phyloP scores from a whole-genome alignment of 495 filamentous ascomycete species.

The Hyaloscypha variabilis region DNA sequence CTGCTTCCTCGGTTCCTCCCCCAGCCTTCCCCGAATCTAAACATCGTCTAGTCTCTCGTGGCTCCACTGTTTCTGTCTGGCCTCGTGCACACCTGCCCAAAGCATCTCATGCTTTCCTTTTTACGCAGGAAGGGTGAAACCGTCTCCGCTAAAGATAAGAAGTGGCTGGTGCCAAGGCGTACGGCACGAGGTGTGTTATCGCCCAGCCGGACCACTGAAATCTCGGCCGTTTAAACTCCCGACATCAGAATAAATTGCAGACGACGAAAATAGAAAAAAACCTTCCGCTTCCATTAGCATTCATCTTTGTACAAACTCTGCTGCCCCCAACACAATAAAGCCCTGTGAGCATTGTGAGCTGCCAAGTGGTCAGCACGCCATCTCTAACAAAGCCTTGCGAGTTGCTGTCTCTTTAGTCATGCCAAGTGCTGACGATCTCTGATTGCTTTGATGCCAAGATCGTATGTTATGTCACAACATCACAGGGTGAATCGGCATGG shows the following conservation, averaged over 20 bases:
- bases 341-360: neutral
- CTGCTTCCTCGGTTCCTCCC: no score
- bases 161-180: neutral
- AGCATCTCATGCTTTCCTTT: neutral
- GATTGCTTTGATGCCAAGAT: neutral
- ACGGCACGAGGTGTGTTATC: neutral
- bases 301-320: neutral
- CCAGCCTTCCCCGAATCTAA: neutral
- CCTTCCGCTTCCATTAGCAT: neutral
- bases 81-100: neutral
- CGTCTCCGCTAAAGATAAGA: neutral
- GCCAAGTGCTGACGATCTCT: neutral
- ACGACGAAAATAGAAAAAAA: no score
- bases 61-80: neutral
- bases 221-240: neutral
- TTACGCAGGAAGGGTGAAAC: neutral
- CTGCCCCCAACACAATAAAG: neutral
- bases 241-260: neutral
- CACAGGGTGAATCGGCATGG: neutral
- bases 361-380: neutral
- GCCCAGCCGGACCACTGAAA: neutral
- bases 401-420: neutral
- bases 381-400: neutral
- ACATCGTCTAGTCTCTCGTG: neutral
- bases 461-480: neutral